phyloP scores from a whole-genome alignment of 257 asterid species.

The Avicennia marina region DNA sequence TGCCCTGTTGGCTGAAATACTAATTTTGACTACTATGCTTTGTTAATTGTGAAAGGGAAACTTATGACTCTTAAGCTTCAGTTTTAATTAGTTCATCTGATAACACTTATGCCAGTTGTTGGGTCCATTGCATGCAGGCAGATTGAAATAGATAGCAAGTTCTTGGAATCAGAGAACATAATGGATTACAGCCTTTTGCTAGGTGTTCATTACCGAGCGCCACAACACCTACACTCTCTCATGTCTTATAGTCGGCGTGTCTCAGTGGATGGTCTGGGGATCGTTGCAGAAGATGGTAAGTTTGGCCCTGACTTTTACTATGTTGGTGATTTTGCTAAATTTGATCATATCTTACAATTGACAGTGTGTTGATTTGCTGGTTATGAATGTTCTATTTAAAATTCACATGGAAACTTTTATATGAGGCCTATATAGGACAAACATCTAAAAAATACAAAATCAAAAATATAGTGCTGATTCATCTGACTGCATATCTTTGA shows the following conservation, averaged over 20 bases:
- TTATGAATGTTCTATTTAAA: too few species aligned
- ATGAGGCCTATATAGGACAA: too few species aligned
- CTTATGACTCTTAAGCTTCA: neutral
- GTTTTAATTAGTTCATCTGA: neutral
- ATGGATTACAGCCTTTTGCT: slow-evolving; percentile 97
- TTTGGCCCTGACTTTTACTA: too few species aligned
- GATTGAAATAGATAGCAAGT: slow-evolving; percentile 84
- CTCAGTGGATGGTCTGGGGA: slow-evolving; percentile 61
- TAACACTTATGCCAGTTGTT: slow-evolving; percentile 10
- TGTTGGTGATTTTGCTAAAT: too few species aligned
- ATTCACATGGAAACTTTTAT: too few species aligned
- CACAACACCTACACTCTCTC: slow-evolving; percentile 75
- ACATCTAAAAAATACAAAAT: too few species aligned
- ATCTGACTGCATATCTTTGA: too few species aligned
- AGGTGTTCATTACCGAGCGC: slow-evolving; percentile 95
- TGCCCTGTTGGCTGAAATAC: neutral
- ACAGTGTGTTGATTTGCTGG: too few species aligned
- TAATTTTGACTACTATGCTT: neutral
- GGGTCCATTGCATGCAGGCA: slow-evolving; percentile 55
- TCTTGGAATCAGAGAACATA: slow-evolving; percentile 86
- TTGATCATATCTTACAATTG: too few species aligned
- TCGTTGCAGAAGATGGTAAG: slow-evolving; percentile 92
- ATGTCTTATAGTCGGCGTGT: slow-evolving; percentile 48
- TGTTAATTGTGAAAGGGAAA: neutral
- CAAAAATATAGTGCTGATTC: too few species aligned